phyloP scores from a whole-genome alignment of 768 basidiomycete genomes.

The Xerocomus potaroensis region DNA sequence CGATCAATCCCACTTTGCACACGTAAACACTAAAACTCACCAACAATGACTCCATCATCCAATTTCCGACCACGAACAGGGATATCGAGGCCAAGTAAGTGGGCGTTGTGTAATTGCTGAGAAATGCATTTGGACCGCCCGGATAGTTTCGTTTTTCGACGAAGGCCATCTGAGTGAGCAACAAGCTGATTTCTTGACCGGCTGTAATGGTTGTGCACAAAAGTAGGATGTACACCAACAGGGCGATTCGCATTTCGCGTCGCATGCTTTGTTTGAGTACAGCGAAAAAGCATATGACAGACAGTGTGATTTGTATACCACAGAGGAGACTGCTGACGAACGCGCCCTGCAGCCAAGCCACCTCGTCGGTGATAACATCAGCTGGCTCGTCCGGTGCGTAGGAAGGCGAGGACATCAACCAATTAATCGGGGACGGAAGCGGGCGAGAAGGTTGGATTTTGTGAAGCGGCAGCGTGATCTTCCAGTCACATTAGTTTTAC shows the following conservation, averaged over 20 bases:
- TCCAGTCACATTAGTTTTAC: background rate
- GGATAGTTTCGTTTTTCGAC: conserved; percentile 7
- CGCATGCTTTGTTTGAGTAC: conserved; percentile 13
- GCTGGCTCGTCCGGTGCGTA: conserved; percentile 1
- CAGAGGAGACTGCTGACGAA: conserved; percentile 19
- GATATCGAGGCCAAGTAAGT: conserved; percentile 1
- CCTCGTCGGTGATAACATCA: conserved; percentile 2
- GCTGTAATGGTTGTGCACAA: conserved; percentile 15
- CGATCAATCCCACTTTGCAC: background rate
- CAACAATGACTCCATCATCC: conserved; percentile 21
- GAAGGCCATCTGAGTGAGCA: conserved; percentile 17
- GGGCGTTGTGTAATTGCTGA: conserved; percentile 1
- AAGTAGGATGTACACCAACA: conserved; percentile 13
- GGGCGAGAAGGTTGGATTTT: background rate
- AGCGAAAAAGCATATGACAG: conserved; percentile 14
- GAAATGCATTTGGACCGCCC: conserved; percentile 12
- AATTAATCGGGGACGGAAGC: background rate
- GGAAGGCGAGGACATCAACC: conserved; percentile 6
- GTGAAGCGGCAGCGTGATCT: conserved; percentile 4
- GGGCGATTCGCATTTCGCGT: conserved; percentile 8
- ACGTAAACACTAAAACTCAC: conserved; percentile 7
- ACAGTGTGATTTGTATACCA: conserved; percentile 17
- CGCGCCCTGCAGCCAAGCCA: conserved; percentile 21
- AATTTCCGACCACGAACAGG: conserved; percentile 16
- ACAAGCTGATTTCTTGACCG: conserved; percentile 9